Base-by-base conservation (phyloP, 371 early-diverging fungal genomes). In the Mucor lusitanicus region DNA sequence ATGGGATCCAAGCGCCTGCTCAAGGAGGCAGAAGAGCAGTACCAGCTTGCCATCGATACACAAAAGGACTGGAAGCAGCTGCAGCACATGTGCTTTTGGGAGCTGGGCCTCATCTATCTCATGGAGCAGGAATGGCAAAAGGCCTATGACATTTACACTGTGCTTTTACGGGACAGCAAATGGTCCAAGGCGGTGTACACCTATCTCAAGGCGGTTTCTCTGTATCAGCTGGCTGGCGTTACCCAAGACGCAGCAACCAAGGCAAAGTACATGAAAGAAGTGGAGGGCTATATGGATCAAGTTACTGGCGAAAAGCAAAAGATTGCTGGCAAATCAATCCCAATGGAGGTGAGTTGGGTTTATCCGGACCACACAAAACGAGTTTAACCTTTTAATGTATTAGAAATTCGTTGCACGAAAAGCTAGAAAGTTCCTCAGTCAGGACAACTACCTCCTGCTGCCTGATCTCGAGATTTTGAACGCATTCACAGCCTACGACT, bases 171-270 rank as follows among this genome's bases (percentile, higher is more conserved):
- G 60, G 93, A 93, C 59, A 91, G 89, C 72, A 86, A 88, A 63
- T 94, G 94, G 94, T 87, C 89, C 67, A 87, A 87, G 68, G 89
- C 93, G 3, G 87, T 89, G 5, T 92, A 91, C 74, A 74, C 80
- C 0, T 94, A 92, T 63, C 68, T 87, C 12, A 83, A 82, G 13
- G 93, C 89, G 0, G 62, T 85, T 13, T 81, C 77, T 21, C 63
- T 91, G 40, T 89, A 87, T 33, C 69, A 72, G 67, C 27, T 61
- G 3, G 64, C 64, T 0, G 33, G 63, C 3, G 59, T 70, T 19
- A 56, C 58, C 21, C 28, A 44, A 11, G 59, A 69, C 17, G 60
- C 25, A 32, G 50, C 66, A 11, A 64, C 32, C 1, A 71, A 68
- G 39, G 63, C 65, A 30, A 54, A 64, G 9, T 56, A 61, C 32